phyloP scores from a whole-genome alignment of 345 rosid genomes.

The Salix purpurea region DNA sequence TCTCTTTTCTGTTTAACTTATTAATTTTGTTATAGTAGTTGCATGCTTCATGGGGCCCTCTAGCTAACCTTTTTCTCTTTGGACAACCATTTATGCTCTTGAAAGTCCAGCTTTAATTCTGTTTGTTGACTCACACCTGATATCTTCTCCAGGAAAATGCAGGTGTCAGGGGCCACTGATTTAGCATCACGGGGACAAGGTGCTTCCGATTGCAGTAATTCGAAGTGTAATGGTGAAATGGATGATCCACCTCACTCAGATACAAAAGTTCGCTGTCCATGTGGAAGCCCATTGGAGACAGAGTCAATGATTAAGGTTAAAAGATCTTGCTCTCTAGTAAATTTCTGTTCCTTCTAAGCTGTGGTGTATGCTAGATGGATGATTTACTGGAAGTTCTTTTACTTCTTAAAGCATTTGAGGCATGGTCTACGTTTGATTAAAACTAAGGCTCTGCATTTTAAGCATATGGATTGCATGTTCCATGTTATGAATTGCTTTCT shows the following conservation, averaged over 20 bases:
- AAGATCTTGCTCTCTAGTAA: background rate
- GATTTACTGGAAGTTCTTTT: background rate
- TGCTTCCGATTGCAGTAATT: slow-evolving; percentile 57
- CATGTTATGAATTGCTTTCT: background rate
- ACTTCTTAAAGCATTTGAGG: background rate
- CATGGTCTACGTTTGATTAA: background rate
- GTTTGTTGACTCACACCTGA: slow-evolving; percentile 14
- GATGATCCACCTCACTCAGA: slow-evolving; percentile 51
- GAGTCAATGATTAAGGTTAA: slow-evolving; percentile 76
- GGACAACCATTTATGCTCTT: background rate
- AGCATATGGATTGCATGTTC: background rate
- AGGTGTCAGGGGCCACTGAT: slow-evolving; percentile 81
- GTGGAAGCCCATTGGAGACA: slow-evolving; percentile 71
- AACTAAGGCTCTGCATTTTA: background rate
- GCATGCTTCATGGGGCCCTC: background rate
- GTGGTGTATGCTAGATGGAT: background rate
- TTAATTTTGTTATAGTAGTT: background rate
- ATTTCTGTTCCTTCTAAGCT: background rate
- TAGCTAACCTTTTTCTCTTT: background rate
- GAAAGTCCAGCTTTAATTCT: slow-evolving; percentile 1
- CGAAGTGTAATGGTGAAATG: slow-evolving; percentile 58
- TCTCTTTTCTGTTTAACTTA: background rate
- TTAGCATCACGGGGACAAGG: slow-evolving; percentile 76
- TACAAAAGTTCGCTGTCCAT: slow-evolving; percentile 79
- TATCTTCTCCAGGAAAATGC: slow-evolving; percentile 68